phyloP scores from a whole-genome alignment of 441 rosid genomes.

The Populus tomentosa region DNA sequence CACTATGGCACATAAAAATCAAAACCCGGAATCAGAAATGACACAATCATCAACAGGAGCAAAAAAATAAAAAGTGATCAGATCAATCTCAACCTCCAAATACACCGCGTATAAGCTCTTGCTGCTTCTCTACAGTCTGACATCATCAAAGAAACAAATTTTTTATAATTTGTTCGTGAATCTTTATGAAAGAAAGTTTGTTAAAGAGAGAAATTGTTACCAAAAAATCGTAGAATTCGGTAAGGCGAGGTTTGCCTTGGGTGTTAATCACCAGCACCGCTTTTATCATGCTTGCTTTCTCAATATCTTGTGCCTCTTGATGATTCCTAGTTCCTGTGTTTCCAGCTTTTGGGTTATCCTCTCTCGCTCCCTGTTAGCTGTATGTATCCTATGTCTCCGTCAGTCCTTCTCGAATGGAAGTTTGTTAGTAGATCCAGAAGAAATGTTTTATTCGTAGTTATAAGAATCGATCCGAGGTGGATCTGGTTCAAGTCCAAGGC shows the following conservation, averaged over 20 bases:
- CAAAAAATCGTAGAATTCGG: slow-evolving; percentile 75
- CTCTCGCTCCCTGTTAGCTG: background rate
- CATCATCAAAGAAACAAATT: background rate
- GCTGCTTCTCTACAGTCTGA: slow-evolving; percentile 83
- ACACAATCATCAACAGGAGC: background rate
- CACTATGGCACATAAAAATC: slow-evolving; percentile 31
- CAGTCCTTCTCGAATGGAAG: background rate
- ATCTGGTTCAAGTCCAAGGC: too few relatives aligned
- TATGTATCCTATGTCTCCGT: background rate
- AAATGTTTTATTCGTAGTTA: background rate
- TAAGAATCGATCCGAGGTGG: too few relatives aligned
- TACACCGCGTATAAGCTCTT: slow-evolving; percentile 73
- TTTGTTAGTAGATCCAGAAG: background rate
- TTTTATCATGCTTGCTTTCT: slow-evolving; percentile 51
- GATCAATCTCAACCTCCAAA: slow-evolving; percentile 45
- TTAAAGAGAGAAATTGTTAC: slow-evolving; percentile 21
- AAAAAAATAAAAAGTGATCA: background rate
- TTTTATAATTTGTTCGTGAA: background rate
- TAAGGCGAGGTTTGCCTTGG: slow-evolving; percentile 90
- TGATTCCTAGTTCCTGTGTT: background rate
- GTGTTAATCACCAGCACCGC: slow-evolving; percentile 88
- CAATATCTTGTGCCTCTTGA: background rate
- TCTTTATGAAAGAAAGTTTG: background rate
- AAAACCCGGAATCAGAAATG: background rate
- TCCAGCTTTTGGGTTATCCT: background rate